Conservation (phyloP, 768 basidiomycete species). For the Pleurotus tuoliensis region DNA sequence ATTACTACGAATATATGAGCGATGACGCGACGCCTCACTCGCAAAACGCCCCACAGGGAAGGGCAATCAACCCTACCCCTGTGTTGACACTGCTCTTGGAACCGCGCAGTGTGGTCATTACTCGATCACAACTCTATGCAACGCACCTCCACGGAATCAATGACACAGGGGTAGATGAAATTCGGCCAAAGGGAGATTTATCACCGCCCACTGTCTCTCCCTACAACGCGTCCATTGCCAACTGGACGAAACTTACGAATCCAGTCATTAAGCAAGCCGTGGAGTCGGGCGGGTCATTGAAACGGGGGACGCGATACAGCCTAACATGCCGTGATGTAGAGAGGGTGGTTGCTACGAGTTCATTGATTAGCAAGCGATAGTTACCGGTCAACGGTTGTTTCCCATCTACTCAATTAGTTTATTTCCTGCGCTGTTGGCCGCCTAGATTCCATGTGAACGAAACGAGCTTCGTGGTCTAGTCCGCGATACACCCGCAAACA, state of each 20-base stretch:
- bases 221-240: conserved; percentile 43
- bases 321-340: conserved; percentile 83
- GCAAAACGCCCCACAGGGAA: conserved; percentile 29
- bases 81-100: conserved; percentile 75
- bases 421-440: too few relatives aligned
- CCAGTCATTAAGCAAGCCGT: conserved; percentile 35
- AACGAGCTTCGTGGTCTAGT: too few relatives aligned
- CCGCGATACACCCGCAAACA: too few relatives aligned
- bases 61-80: conserved; percentile 60
- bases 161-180: conserved; percentile 43
- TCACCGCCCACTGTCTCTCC: conserved; percentile 23
- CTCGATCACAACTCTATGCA: conserved; percentile 64
- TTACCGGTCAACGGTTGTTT: too few relatives aligned
- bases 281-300: conserved; percentile 45
- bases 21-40: conserved; percentile 11
- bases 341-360: conserved; percentile 43
- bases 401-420: too few relatives aligned
- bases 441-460: too few relatives aligned
- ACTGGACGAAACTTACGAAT: conserved; percentile 49
- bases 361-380: neutral
- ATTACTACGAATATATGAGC: conserved; percentile 68
- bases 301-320: conserved; percentile 66
- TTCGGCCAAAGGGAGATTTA: conserved; percentile 22
- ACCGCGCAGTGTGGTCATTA: conserved; percentile 81
- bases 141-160: conserved; percentile 82